Conservation (phyloP, 352 stramenopile species). For the Blastocystis sp. region DNA sequence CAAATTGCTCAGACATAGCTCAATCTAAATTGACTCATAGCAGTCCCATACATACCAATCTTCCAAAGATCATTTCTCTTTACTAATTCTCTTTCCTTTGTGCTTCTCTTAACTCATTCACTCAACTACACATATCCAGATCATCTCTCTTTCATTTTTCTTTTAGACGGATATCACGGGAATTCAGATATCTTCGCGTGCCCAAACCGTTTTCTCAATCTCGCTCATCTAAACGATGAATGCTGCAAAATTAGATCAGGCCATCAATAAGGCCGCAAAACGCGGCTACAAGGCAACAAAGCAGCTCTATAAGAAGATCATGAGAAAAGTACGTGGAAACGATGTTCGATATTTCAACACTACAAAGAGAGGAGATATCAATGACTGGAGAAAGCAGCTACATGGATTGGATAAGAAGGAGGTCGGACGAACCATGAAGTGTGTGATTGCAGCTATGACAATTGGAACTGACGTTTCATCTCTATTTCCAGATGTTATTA, state of each 20-base stretch:
- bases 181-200: too few relatives aligned
- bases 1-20: not conserved
- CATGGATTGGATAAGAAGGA: conserved; percentile 91
- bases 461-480: conserved; percentile 97
- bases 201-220: not conserved
- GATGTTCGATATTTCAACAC: conserved; percentile 98
- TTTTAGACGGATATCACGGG: too few relatives aligned
- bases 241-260: conserved; percentile 40
- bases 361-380: conserved; percentile 95
- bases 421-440: conserved; percentile 97
- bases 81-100: not conserved
- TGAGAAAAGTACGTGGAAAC: conserved; percentile 75
- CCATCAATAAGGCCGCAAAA: conserved; percentile 46
- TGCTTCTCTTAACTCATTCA: not conserved
- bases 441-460: conserved; percentile 97
- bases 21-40: too few relatives aligned
- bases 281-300: conserved; percentile 53
- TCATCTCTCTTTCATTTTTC: too few relatives aligned
- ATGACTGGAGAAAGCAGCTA: conserved; percentile 94
- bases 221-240: not conserved
- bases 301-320: conserved; percentile 67
- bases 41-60: too few relatives aligned
- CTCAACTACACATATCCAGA: too few relatives aligned
- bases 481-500: conserved; percentile 98
- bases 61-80: not conserved